A percentile compares a stretch with the other conserved stretches of the same genome.
phyloP scores from a whole-genome alignment of 192 early-diverging fungal genomes.

The Fimicolochytrium jonesii region DNA sequence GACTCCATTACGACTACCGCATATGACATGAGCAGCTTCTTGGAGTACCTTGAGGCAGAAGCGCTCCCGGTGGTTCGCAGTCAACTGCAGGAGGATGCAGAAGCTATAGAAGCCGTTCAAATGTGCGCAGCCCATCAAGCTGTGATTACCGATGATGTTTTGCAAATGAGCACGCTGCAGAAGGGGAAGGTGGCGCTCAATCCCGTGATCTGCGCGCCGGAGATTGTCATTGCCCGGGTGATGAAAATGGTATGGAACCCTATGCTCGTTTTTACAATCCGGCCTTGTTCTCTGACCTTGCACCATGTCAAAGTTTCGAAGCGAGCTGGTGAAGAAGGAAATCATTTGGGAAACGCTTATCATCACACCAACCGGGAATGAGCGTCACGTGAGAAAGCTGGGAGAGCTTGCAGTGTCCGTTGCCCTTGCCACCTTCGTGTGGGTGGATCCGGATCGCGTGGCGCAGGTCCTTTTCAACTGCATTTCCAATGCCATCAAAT shows the following conservation, averaged over 20 bases:
- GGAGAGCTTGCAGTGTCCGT: too few relatives aligned
- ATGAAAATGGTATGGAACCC: too few relatives aligned
- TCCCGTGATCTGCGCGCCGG: neutral
- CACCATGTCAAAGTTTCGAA: too few relatives aligned
- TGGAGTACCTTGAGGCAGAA: neutral
- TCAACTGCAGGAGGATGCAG: neutral
- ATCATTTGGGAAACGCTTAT: too few relatives aligned
- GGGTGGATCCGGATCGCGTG: neutral
- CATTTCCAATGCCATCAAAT: conserved; percentile 32
- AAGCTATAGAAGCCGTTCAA: conserved; percentile 3
- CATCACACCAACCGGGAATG: too few relatives aligned
- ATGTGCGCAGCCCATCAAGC: conserved; percentile 27
- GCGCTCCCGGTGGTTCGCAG: neutral
- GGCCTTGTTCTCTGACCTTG: too few relatives aligned
- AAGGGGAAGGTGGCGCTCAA: neutral
- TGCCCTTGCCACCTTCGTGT: neutral
- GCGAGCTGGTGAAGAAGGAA: neutral
- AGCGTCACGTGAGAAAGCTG: too few relatives aligned
- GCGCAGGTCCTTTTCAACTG: neutral
- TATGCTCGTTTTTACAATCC: too few relatives aligned
- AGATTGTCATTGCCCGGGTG: neutral
- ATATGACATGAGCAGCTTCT: neutral
- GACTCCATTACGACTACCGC: too few relatives aligned
- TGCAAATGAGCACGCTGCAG: conserved; percentile 13
- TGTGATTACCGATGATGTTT: conserved; percentile 26